These are phyloP conservation scores for Taphrina pruni DNA, from an alignment of 1,139 yeast genomes.

Conservation along the genomic window DNA sequence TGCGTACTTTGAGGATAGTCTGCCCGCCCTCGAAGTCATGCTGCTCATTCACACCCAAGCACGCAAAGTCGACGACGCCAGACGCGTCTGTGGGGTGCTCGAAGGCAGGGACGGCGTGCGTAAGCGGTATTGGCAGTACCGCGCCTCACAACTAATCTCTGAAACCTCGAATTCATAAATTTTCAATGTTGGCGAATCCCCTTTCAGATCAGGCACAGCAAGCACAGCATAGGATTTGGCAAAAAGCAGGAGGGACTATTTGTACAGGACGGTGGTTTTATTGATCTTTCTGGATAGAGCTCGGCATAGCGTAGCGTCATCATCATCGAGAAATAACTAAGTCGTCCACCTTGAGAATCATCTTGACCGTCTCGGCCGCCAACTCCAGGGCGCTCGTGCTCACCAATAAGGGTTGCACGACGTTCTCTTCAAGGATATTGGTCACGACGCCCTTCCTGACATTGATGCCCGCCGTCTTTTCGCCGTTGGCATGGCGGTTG, in stretches of 20 bases:
- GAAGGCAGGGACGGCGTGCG: slow-evolving; percentile 70
- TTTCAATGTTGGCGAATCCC: too few relatives aligned
- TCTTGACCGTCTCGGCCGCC: slow-evolving; percentile 95
- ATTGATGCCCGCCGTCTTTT: slow-evolving; percentile 91
- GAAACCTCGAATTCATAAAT: too few relatives aligned
- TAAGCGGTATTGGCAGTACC: slow-evolving; percentile 63
- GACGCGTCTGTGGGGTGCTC: slow-evolving; percentile 58
- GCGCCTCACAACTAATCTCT: slow-evolving; percentile 7
- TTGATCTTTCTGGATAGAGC: neutral
- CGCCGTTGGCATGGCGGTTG: slow-evolving; percentile 89
- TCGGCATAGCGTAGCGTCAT: neutral
- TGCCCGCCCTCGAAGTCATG: slow-evolving; percentile 70
- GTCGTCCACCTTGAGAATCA: slow-evolving; percentile 93
- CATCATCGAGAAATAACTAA: slow-evolving; percentile 75
- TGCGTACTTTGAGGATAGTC: slow-evolving; percentile 57
- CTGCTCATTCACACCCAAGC: slow-evolving; percentile 59
- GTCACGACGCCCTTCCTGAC: slow-evolving; percentile 93
- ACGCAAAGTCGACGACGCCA: slow-evolving; percentile 53
- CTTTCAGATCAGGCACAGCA: too few relatives aligned
- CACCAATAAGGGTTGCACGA: slow-evolving; percentile 93
- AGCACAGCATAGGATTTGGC: too few relatives aligned
- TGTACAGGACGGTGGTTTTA: neutral
- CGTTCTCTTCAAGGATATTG: slow-evolving; percentile 90
- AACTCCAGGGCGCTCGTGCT: slow-evolving; percentile 90
- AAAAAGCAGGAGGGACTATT: neutral